A percentile compares a stretch with the other conserved stretches of the same genome.
These are phyloP conservation scores for Veloboletus limbatus DNA, from an alignment of 1,284 basidiomycete genomes.

Conservation along the genomic window DNA sequence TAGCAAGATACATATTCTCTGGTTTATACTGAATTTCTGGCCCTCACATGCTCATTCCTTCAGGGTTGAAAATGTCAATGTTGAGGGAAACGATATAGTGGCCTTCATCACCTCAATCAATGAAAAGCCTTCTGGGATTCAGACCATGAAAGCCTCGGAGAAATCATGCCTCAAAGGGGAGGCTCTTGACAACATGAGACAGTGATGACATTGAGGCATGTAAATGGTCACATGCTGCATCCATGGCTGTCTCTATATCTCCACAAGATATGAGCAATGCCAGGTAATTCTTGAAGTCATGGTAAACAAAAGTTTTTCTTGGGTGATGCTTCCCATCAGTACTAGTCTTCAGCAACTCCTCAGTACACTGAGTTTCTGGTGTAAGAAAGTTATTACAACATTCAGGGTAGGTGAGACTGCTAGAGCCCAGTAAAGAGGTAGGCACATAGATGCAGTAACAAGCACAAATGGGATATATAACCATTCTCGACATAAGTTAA, in stretches of 20 bases:
- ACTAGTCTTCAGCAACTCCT: conserved; percentile 1
- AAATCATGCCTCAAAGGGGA: conserved; percentile 14
- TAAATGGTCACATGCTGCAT: conserved; percentile 7
- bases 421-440: neutral
- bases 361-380: neutral
- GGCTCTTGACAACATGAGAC: conserved; percentile 2
- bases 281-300: conserved; percentile 13
- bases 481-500: conserved; percentile 4
- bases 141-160: conserved; percentile 4
- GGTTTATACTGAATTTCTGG: conserved; percentile 5
- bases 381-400: conserved; percentile 2
- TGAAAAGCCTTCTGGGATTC: neutral
- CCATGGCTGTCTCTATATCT: conserved; percentile 7
- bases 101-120: conserved; percentile 3
- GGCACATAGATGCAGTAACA: conserved; percentile 15
- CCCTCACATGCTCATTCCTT: neutral
- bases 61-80: conserved; percentile 6
- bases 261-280: neutral
- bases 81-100: neutral
- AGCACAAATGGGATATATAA: conserved; percentile 1
- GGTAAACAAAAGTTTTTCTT: conserved; percentile 10
- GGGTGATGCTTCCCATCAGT: neutral
- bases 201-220: neutral
- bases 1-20: conserved; percentile 12
- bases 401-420: neutral